phyloP scores from a whole-genome alignment of 1,284 basidiomycete genomes.

The Puccinia horiana region DNA sequence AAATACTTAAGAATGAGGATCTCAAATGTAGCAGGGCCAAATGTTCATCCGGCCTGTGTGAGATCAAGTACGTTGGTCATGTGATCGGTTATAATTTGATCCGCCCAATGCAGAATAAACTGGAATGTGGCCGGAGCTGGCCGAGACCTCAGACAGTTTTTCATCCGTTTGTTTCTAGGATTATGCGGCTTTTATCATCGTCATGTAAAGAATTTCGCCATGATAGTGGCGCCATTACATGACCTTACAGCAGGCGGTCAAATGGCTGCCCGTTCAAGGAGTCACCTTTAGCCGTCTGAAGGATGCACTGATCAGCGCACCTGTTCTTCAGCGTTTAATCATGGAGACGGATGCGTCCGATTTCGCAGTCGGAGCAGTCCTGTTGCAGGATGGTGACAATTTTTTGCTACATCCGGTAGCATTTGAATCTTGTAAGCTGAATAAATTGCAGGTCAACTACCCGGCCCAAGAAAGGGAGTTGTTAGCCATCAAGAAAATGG shows the following conservation, averaged over 20 bases:
- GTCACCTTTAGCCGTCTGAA: neutral
- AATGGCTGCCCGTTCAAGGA: constrained; percentile 4
- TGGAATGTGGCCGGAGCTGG: constrained; percentile 60
- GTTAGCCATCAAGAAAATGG: constrained; percentile 49
- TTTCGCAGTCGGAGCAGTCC: constrained; percentile 31
- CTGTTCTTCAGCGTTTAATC: neutral
- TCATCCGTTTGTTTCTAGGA: constrained; percentile 59
- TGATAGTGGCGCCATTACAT: constrained; percentile 58
- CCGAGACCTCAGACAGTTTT: constrained; percentile 57
- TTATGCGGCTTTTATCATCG: constrained; percentile 61
- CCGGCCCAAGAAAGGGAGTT: constrained; percentile 50
- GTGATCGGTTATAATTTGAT: constrained; percentile 58
- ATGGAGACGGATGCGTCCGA: constrained; percentile 37
- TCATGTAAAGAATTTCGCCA: constrained; percentile 61
- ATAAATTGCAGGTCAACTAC: constrained; percentile 48
- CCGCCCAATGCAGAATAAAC: constrained; percentile 61
- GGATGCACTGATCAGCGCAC: neutral
- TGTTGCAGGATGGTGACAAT: constrained; percentile 32
- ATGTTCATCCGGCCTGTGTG: constrained; percentile 27
- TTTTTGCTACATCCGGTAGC: constrained; percentile 32
- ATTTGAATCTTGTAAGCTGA: constrained; percentile 48
- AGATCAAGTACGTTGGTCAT: constrained; percentile 62
- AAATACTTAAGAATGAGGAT: neutral
- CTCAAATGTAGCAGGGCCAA: constrained; percentile 47
- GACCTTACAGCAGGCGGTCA: neutral